Conservation (phyloP, 169 alveolate species). For the Plasmodium malariae region DNA sequence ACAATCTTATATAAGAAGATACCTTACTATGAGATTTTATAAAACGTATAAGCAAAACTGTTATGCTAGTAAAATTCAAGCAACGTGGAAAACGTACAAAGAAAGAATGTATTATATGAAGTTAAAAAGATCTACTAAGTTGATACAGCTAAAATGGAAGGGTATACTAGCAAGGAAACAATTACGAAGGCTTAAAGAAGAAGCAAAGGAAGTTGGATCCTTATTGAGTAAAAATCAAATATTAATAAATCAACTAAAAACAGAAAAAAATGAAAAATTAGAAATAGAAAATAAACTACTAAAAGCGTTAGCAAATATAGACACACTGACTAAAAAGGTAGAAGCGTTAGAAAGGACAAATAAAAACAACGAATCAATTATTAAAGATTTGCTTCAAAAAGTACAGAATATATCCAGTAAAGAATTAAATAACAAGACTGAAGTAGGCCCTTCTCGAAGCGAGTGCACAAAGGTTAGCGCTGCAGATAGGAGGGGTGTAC, state of each 20-base stretch:
- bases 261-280: conserved; percentile 81
- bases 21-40: conserved; percentile 11
- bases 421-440: background rate
- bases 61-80: conserved; percentile 86
- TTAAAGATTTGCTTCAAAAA: conserved; percentile 17
- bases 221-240: conserved; percentile 80
- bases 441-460: too few species aligned
- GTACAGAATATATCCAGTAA: background rate
- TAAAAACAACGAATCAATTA: conserved; percentile 47
- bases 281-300: conserved; percentile 85
- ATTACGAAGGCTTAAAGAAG: conserved; percentile 86
- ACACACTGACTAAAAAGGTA: conserved; percentile 73
- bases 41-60: conserved; percentile 64
- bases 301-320: conserved; percentile 85
- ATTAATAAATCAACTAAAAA: conserved; percentile 82
- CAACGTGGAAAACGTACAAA: conserved; percentile 81
- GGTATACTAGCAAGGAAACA: conserved; percentile 86
- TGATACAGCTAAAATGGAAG: conserved; percentile 87
- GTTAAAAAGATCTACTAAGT: conserved; percentile 78
- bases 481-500: too few species aligned
- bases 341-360: conserved; percentile 80
- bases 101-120: conserved; percentile 75
- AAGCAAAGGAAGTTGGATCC: conserved; percentile 84
- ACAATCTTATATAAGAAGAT: conserved; percentile 40
- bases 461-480: too few species aligned